Evolutionary conservation across 306 rosid species (phyloP).

Genomic region (Sicyos baderoa): DNA sequence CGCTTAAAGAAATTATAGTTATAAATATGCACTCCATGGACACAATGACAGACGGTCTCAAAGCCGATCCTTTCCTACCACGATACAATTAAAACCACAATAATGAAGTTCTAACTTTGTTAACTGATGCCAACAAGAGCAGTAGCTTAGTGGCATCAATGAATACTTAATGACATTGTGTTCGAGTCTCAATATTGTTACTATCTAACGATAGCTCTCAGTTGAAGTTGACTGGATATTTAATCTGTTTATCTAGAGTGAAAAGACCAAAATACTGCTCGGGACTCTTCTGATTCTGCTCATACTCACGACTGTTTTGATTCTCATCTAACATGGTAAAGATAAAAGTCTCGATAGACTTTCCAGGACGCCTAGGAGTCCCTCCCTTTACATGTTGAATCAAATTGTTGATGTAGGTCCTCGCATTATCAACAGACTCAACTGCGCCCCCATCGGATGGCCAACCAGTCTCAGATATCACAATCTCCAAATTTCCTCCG

Average conservation of each 20-base stretch:
- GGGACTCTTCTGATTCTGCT: not conserved
- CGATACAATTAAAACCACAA: too few relatives aligned
- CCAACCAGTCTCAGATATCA: constrained; percentile 38
- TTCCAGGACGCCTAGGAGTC: not conserved
- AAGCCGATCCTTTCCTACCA: too few relatives aligned
- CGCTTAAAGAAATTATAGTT: too few relatives aligned
- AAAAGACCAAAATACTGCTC: constrained; percentile 34
- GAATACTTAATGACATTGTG: too few relatives aligned
- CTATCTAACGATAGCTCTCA: too few relatives aligned
- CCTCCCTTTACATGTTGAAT: not conserved
- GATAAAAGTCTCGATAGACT: not conserved
- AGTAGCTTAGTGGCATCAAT: too few relatives aligned
- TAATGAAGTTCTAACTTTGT: too few relatives aligned
- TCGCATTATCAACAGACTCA: not conserved
- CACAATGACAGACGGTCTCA: too few relatives aligned
- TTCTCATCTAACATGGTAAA: constrained; percentile 13
- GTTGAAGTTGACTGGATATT: constrained; percentile 21
- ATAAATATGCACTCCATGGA: too few relatives aligned
- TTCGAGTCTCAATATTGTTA: too few relatives aligned
- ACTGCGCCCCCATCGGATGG: constrained; percentile 4
- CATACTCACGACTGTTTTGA: not conserved
- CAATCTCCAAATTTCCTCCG: constrained; percentile 28
- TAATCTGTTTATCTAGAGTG: constrained; percentile 20
- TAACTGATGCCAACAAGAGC: too few relatives aligned
- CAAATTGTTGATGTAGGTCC: not conserved